phyloP scores from a whole-genome alignment of 73 alveolate genomes.

The Paramecium octaurelia region DNA sequence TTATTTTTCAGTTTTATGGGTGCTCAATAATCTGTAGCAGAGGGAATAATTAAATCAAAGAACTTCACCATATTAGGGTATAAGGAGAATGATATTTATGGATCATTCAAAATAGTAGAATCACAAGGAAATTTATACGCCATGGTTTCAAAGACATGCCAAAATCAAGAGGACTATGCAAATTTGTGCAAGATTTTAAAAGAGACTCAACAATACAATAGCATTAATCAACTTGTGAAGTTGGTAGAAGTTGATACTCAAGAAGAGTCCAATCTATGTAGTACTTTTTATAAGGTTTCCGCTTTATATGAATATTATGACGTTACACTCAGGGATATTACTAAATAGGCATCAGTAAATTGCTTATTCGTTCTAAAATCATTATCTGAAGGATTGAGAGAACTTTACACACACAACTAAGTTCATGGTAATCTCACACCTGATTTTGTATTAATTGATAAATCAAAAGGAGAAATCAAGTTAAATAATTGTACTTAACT shows the following conservation, averaged over 20 bases:
- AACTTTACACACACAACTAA: neutral
- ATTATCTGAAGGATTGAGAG: neutral
- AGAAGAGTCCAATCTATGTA: conserved; percentile 32
- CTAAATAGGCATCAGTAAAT: neutral
- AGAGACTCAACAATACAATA: neutral
- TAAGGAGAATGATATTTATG: conserved; percentile 25
- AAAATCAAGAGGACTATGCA: neutral
- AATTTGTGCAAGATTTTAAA: neutral
- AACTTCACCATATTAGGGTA: conserved; percentile 24
- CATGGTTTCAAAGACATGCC: conserved; percentile 22
- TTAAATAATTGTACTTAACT: neutral
- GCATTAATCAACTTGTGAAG: neutral
- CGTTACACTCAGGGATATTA: neutral
- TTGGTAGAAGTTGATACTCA: conserved; percentile 6
- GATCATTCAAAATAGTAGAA: conserved; percentile 5
- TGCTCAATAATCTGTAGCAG: neutral
- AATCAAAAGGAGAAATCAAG: neutral
- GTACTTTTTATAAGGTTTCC: conserved; percentile 5
- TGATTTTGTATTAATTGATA: conserved; percentile 2
- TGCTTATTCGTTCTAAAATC: neutral
- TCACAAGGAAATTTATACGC: neutral
- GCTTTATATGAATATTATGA: conserved; percentile 25
- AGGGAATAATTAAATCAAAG: neutral
- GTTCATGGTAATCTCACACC: conserved; percentile 34
- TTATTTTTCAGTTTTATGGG: neutral